phyloP scores from a whole-genome alignment of 805 yeast species.

The Teunomyces tritomae region DNA sequence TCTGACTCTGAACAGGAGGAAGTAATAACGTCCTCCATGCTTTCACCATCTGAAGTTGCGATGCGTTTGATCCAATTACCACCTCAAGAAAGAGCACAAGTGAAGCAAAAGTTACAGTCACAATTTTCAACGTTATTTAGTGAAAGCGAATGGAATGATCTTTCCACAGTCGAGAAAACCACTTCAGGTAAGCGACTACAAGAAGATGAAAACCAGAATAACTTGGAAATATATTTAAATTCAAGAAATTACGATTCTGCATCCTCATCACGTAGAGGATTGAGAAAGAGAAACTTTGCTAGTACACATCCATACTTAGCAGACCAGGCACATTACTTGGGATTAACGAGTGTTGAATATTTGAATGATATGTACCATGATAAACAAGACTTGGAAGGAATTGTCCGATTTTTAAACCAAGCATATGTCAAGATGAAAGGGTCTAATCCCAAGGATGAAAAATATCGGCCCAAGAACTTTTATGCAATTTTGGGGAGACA shows the following conservation, averaged over 20 bases:
- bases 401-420: conserved; percentile 35
- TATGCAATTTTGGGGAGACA: conserved; percentile 34
- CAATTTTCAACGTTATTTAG: conserved; percentile 3
- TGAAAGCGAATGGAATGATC: conserved; percentile 7
- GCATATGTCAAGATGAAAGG: conserved; percentile 29
- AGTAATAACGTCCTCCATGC: conserved; percentile 10
- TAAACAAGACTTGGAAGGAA: conserved; percentile 28
- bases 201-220: conserved; percentile 11
- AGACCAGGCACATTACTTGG: conserved; percentile 45
- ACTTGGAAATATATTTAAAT: conserved; percentile 13
- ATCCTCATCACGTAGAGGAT: conserved; percentile 22
- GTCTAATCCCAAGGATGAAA: conserved; percentile 37
- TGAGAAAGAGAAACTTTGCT: conserved; percentile 41
- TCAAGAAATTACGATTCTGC: conserved; percentile 10
- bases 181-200: neutral
- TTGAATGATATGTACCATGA: conserved; percentile 39
- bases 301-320: conserved; percentile 45
- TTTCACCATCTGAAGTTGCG: conserved; percentile 8
- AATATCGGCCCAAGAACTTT: conserved; percentile 36
- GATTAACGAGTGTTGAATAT: conserved; percentile 32
- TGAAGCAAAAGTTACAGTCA: neutral
- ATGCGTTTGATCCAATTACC: neutral
- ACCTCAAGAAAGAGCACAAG: neutral
- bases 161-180: neutral
- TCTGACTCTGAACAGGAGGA: conserved; percentile 32